These are phyloP conservation scores for Pichia deserticola DNA, from an alignment of 805 yeast genomes.

Conservation along the genomic window DNA sequence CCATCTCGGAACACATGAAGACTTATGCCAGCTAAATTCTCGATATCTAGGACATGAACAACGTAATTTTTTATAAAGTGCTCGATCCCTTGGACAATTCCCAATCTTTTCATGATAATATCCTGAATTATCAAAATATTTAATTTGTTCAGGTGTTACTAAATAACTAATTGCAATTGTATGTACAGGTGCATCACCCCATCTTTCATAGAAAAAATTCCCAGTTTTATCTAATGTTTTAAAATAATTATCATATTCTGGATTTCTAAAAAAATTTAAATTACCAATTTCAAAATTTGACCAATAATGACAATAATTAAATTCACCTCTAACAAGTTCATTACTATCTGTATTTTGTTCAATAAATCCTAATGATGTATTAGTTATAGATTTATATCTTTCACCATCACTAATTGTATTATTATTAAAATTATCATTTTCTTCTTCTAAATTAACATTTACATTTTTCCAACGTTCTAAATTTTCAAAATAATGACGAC, in stretches of 20 bases:
- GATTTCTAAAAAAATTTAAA: slow-evolving; percentile 50
- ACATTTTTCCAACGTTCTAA: slow-evolving; percentile 2
- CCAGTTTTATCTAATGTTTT: slow-evolving; percentile 51
- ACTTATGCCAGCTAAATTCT: slow-evolving; percentile 45
- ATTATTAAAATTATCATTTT: not conserved
- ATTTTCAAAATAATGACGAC: slow-evolving; percentile 34
- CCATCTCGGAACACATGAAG: slow-evolving; percentile 45
- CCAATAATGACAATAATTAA: slow-evolving; percentile 55
- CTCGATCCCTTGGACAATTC: slow-evolving; percentile 48
- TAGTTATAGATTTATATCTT: slow-evolving; percentile 26
- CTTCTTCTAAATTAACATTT: too few species aligned
- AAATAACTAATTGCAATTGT: slow-evolving; percentile 55
- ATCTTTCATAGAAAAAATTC: slow-evolving; percentile 67
- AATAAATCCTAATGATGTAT: slow-evolving; percentile 39
- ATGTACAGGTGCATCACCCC: slow-evolving; percentile 78
- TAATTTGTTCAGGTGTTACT: slow-evolving; percentile 40
- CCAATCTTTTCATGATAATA: slow-evolving; percentile 49
- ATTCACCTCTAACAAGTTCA: slow-evolving; percentile 35
- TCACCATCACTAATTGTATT: slow-evolving; percentile 3
- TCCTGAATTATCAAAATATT: slow-evolving; percentile 54
- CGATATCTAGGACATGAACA: slow-evolving; percentile 43
- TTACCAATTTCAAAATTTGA: slow-evolving; percentile 62
- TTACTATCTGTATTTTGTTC: slow-evolving; percentile 35
- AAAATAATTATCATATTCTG: slow-evolving; percentile 48
- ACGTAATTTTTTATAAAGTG: slow-evolving; percentile 34